Conservation (phyloP, 192 early-diverging fungal species). For the Paraglomus brasilianum region DNA sequence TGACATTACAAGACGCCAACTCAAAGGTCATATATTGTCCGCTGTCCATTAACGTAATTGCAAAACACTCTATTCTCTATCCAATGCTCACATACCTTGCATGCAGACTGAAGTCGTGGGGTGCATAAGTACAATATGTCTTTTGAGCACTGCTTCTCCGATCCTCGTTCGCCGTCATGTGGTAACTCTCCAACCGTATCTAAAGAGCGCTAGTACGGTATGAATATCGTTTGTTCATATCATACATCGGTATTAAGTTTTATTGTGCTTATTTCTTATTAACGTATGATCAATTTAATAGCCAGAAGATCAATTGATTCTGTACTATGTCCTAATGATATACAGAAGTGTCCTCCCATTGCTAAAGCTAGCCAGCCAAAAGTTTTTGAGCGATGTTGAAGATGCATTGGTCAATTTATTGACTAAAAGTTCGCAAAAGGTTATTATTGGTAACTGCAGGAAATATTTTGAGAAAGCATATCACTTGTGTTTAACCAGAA, state of each 20-base stretch:
- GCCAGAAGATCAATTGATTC: conserved; percentile 47
- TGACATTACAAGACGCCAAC: conserved; percentile 60
- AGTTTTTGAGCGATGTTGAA: conserved; percentile 58
- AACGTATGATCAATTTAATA: conserved; percentile 27
- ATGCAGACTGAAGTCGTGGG: conserved; percentile 31
- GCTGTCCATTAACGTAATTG: background rate
- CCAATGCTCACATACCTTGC: conserved; percentile 16
- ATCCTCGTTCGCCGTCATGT: conserved; percentile 52
- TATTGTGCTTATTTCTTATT: background rate
- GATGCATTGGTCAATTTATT: conserved; percentile 57
- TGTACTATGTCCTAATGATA: conserved; percentile 52
- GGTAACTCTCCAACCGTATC: conserved; percentile 55
- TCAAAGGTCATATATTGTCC: conserved; percentile 19
- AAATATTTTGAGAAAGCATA: too few relatives aligned
- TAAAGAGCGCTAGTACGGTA: conserved; percentile 41
- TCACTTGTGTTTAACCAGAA: background rate
- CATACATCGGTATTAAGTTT: background rate
- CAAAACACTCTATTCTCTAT: background rate
- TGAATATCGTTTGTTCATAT: background rate
- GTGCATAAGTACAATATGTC: conserved; percentile 50
- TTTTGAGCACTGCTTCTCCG: conserved; percentile 56
- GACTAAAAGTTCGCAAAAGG: conserved; percentile 52
- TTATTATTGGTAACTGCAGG: background rate
- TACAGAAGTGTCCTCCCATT: conserved; percentile 55
- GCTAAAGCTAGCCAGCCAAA: conserved; percentile 49